Conservation (phyloP, 306 rosid genomes). For the Senna siamea region DNA sequence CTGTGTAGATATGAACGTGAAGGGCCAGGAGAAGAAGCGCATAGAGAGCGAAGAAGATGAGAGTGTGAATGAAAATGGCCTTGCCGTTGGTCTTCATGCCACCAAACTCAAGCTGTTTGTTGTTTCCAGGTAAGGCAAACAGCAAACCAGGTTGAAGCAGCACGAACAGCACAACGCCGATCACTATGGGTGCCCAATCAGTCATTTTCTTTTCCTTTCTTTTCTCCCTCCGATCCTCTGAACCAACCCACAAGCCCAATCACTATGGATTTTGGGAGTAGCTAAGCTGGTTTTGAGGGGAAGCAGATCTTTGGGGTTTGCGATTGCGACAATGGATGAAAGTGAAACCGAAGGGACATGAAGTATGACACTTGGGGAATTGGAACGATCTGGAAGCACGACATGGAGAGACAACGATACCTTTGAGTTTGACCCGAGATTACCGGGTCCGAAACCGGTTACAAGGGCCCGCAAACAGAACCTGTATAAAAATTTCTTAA, state of each 20-base stretch:
- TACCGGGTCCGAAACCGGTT: too few relatives aligned
- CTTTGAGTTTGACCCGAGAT: too few relatives aligned
- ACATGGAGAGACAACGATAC: too few relatives aligned
- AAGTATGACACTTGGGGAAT: conserved; percentile 9
- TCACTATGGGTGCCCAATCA: conserved; percentile 87
- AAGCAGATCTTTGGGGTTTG: background rate
- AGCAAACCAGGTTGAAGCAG: conserved; percentile 91
- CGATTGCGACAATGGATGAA: background rate
- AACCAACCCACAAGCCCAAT: too few relatives aligned
- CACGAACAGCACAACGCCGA: conserved; percentile 85
- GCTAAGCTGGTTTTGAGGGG: too few relatives aligned
- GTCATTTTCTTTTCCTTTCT: conserved; percentile 61
- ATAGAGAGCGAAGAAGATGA: conserved; percentile 79
- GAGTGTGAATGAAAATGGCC: conserved; percentile 83
- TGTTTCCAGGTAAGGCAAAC: conserved; percentile 76
- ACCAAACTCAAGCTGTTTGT: conserved; percentile 72
- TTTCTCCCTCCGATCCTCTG: too few relatives aligned
- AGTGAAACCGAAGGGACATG: background rate
- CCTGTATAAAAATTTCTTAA: too few relatives aligned
- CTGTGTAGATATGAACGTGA: conserved; percentile 82
- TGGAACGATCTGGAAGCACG: background rate
- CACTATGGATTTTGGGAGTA: too few relatives aligned
- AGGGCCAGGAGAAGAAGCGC: conserved; percentile 73
- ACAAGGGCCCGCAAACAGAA: too few relatives aligned
- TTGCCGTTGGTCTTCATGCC: conserved; percentile 93